A percentile compares a stretch with the other conserved stretches of the same genome.
Conservation (phyloP, 1,284 basidiomycete genomes). For the Blastosporella zonata region DNA sequence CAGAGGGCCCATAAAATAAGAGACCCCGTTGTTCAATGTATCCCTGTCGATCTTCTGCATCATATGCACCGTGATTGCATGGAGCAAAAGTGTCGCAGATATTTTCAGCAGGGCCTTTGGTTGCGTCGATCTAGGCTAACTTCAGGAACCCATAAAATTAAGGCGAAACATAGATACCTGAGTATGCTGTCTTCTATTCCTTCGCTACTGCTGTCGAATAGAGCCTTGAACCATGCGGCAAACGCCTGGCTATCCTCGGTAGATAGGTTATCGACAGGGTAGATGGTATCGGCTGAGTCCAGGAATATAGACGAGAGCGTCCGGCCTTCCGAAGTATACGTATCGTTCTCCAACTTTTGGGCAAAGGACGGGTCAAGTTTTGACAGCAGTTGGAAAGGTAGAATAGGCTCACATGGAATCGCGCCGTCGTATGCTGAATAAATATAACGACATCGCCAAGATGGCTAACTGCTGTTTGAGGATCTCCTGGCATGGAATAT, state of each 20-base stretch:
- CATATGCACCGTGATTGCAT: conserved; percentile 50
- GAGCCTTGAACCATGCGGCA: conserved; percentile 65
- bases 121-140: conserved; percentile 55
- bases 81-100: conserved; percentile 60
- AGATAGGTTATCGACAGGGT: conserved; percentile 40
- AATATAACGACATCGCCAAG: conserved; percentile 75
- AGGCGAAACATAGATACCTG: conserved; percentile 39
- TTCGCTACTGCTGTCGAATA: conserved; percentile 74
- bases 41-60: conserved; percentile 62
- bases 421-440: conserved; percentile 56
- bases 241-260: conserved; percentile 51
- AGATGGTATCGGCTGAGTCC: conserved; percentile 43
- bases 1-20: conserved; percentile 70
- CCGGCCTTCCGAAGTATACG: conserved; percentile 41
- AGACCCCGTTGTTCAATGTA: conserved; percentile 66
- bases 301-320: conserved; percentile 51
- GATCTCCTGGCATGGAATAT: conserved; percentile 54
- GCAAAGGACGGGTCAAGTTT: conserved; percentile 1
- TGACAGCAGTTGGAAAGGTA: conserved; percentile 19
- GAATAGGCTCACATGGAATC: conserved; percentile 50
- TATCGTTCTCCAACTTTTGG: conserved; percentile 34
- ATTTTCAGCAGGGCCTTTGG: conserved; percentile 65
- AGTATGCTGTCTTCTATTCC: conserved; percentile 80
- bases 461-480: conserved; percentile 73
- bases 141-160: not conserved